Percentiles rank a stretch among this genome's conserved stretches.
Conservation (phyloP, 352 stramenopile species). For the Globisporangium spinosum region DNA sequence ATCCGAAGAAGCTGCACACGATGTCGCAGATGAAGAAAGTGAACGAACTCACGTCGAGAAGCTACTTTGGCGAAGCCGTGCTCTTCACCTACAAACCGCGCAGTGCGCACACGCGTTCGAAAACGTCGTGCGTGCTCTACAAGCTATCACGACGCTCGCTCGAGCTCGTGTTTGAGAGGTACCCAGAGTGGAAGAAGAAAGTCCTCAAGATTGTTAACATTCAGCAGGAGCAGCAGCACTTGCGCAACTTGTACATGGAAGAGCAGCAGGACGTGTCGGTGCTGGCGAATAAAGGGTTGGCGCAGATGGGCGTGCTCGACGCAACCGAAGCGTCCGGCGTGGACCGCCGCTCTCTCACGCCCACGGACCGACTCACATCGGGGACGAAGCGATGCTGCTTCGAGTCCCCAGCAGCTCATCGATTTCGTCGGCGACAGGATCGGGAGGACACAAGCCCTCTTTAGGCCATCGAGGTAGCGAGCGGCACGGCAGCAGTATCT, state of each 20-base stretch:
- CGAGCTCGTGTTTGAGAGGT: constrained; percentile 57
- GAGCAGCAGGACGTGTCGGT: constrained; percentile 46
- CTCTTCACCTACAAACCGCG: constrained; percentile 50
- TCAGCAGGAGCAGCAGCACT: constrained; percentile 36
- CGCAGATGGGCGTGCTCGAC: constrained; percentile 10
- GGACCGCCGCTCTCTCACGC: background rate
- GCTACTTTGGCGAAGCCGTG: constrained; percentile 57
- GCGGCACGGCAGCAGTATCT: background rate
- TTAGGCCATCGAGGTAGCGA: background rate
- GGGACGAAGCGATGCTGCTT: background rate
- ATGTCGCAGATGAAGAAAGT: constrained; percentile 46
- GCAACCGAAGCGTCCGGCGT: constrained; percentile 12
- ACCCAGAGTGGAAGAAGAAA: constrained; percentile 62
- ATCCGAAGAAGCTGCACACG: constrained; percentile 25
- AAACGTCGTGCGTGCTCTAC: constrained; percentile 60
- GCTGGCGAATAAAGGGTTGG: constrained; percentile 14
- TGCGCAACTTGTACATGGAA: constrained; percentile 53
- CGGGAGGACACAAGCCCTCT: background rate
- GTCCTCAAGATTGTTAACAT: constrained; percentile 55
- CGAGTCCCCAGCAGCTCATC: constrained; percentile 8
- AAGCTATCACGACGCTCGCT: constrained; percentile 41
- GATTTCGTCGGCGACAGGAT: background rate
- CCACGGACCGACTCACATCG: background rate
- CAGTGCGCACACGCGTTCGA: constrained; percentile 38
- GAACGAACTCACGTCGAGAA: constrained; percentile 45